These are phyloP conservation scores for Agrostemma githago DNA, from an alignment of 148 eudicot genomes.

Conservation along the genomic window DNA sequence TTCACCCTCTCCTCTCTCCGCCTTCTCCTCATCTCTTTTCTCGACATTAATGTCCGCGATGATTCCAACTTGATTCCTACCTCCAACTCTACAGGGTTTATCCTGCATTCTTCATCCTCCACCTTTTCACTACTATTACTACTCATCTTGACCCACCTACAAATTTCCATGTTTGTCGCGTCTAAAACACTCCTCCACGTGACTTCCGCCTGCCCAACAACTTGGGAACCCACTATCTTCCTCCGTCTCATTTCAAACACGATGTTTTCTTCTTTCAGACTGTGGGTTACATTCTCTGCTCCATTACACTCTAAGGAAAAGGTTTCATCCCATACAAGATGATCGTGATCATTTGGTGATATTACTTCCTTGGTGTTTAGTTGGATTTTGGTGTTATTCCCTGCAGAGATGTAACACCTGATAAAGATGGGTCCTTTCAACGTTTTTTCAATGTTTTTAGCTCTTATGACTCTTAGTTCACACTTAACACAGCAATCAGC, in stretches of 20 bases:
- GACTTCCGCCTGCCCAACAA: conserved; percentile 46
- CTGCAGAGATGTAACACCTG: conserved; percentile 48
- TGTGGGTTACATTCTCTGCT: conserved; percentile 27
- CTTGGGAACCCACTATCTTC: conserved; percentile 24
- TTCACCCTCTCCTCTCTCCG: conserved; percentile 15
- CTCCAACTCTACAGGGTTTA: conserved; percentile 42
- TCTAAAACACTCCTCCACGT: conserved; percentile 44
- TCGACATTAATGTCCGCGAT: background rate
- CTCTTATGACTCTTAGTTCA: conserved; percentile 44
- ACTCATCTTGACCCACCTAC: conserved; percentile 44
- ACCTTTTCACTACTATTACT: background rate
- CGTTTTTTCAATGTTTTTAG: conserved; percentile 35
- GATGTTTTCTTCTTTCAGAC: conserved; percentile 26
- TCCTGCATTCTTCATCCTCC: background rate
- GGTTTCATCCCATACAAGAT: conserved; percentile 36
- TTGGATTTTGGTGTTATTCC: conserved; percentile 38
- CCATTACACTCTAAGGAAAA: conserved; percentile 52
- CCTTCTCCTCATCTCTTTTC: conserved; percentile 16
- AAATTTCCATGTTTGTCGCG: conserved; percentile 35
- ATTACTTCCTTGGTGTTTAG: conserved; percentile 42
- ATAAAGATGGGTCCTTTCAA: conserved; percentile 32
- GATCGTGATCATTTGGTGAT: conserved; percentile 22
- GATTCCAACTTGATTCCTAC: conserved; percentile 32
- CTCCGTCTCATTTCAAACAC: conserved; percentile 45
- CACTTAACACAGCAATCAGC: conserved; percentile 29